These are phyloP conservation scores for Eleusine indica DNA, from an alignment of 176 grass and related monocot genomes.

Conservation along the genomic window DNA sequence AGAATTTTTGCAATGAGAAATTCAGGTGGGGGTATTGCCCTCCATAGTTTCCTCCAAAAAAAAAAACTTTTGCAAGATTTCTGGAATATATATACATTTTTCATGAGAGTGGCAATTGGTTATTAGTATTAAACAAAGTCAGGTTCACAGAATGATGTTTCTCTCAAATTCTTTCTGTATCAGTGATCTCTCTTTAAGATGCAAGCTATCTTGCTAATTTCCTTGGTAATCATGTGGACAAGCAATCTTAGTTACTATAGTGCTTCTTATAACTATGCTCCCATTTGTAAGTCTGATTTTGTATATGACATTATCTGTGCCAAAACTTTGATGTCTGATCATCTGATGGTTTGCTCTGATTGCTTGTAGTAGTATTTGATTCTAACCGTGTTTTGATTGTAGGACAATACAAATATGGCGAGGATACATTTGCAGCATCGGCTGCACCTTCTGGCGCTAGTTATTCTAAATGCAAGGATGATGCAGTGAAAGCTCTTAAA, in stretches of 20 bases:
- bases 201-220: background rate
- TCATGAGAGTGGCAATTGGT: background rate
- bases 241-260: background rate
- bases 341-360: background rate
- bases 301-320: background rate
- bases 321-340: background rate
- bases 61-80: background rate
- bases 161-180: background rate
- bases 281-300: background rate
- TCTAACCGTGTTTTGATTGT: conserved; percentile 15
- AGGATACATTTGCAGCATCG: conserved; percentile 57
- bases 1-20: too few relatives aligned
- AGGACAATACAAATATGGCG: conserved; percentile 76
- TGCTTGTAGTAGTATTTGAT: background rate
- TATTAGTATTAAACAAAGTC: background rate
- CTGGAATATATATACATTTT: background rate
- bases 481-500: conserved; percentile 79
- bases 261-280: background rate
- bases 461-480: conserved; percentile 72
- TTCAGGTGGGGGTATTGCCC: too few relatives aligned
- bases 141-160: background rate
- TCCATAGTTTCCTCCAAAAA: too few relatives aligned
- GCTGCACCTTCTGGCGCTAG: conserved; percentile 71
- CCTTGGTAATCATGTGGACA: background rate
- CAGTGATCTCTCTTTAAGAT: background rate